A percentile compares a stretch with the other conserved stretches of the same genome.
Evolutionary conservation across 345 rosid genomes (phyloP).

Genomic region (Gossypioides kirkii): DNA sequence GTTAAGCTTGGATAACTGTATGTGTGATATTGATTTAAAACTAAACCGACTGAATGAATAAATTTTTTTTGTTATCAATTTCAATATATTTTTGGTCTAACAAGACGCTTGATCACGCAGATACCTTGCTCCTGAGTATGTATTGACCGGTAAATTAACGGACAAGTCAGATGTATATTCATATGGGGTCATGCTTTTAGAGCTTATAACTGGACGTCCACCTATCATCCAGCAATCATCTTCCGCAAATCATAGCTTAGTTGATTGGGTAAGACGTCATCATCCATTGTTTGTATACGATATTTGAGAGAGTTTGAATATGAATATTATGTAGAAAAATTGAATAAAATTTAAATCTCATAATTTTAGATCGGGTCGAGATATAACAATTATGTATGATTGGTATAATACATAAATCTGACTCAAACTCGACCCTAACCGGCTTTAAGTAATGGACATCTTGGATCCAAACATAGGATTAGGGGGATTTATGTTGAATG

Average conservation of each 20-base stretch:
- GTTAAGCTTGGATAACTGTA: too few species aligned
- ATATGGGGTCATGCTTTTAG: slow-evolving; percentile 69
- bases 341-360: too few species aligned
- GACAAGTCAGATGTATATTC: slow-evolving; percentile 83
- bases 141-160: slow-evolving; percentile 67
- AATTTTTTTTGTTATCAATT: not conserved
- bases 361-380: too few species aligned
- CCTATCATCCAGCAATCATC: slow-evolving; percentile 43
- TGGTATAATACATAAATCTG: too few species aligned
- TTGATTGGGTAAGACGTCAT: slow-evolving; percentile 55
- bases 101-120: not conserved
- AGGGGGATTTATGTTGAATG: not conserved
- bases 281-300: not conserved
- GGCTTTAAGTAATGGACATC: too few species aligned
- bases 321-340: too few species aligned
- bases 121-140: slow-evolving; percentile 75
- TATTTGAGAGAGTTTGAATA: too few species aligned
- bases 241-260: slow-evolving; percentile 48
- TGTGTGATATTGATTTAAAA: too few species aligned
- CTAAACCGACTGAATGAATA: not conserved
- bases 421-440: too few species aligned
- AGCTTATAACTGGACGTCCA: slow-evolving; percentile 65
- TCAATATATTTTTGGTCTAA: not conserved
- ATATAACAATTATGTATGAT: too few species aligned
- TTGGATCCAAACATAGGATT: too few species aligned